phyloP scores from a whole-genome alignment of 139 green algal species.

The Tetradesmus obliquus region DNA sequence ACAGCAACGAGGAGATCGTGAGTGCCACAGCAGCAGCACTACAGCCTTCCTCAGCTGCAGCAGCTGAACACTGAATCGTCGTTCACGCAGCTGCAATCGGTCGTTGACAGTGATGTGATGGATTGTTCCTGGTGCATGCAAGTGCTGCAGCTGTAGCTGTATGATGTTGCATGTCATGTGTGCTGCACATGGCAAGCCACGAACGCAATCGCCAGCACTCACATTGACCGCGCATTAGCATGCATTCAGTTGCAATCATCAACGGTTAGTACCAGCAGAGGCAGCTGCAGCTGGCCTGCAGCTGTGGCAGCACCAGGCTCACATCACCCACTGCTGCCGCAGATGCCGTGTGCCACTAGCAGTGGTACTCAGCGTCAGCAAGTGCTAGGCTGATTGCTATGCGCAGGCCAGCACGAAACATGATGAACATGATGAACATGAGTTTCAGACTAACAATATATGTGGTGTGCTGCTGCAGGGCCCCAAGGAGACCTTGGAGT shows the following conservation, averaged over 20 bases:
- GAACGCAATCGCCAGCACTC: background rate
- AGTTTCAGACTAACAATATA: too few relatives aligned
- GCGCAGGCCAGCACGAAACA: too few relatives aligned
- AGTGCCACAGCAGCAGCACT: background rate
- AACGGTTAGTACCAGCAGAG: background rate
- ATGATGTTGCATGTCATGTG: background rate
- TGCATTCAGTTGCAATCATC: background rate
- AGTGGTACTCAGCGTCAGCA: background rate
- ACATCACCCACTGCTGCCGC: too few relatives aligned
- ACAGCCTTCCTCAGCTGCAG: background rate
- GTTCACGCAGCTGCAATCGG: background rate
- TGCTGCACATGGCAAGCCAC: background rate
- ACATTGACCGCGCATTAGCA: background rate
- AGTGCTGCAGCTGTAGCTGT: background rate
- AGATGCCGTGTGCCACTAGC: background rate
- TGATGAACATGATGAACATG: background rate
- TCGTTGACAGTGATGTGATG: background rate
- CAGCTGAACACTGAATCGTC: background rate
- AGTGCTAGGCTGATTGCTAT: too few relatives aligned
- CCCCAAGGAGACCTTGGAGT: constrained; percentile 79
- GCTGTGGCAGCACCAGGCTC: too few relatives aligned
- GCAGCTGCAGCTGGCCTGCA: background rate
- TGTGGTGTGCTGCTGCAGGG: constrained; percentile 63
- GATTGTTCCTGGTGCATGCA: background rate
- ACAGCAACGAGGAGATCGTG: constrained; percentile 56